Percentiles rank a stretch among this genome's conserved stretches.
Conservation (phyloP, 73 alveolate species). For the Stentor roeselii region DNA sequence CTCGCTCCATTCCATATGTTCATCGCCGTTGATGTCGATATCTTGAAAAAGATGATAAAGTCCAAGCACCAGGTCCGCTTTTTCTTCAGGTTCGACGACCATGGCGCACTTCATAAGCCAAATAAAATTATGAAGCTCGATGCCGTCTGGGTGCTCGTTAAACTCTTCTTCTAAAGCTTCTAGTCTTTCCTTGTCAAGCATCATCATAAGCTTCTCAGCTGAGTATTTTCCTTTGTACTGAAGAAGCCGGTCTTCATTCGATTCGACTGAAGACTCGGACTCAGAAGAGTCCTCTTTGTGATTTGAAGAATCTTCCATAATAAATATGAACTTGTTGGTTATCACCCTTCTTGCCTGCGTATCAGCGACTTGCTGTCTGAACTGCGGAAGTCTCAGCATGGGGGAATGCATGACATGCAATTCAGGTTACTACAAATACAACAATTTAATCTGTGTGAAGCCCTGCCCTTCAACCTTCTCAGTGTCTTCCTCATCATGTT, state of each 20-base stretch:
- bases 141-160: conserved; percentile 87
- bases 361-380: neutral
- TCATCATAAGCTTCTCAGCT: conserved; percentile 89
- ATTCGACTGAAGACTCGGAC: conserved; percentile 1
- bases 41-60: conserved; percentile 66
- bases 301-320: no score
- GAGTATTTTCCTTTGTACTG: conserved; percentile 29
- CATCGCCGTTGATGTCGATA: conserved; percentile 79
- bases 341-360: neutral
- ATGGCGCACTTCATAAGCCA: conserved; percentile 83
- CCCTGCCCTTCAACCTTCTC: neutral
- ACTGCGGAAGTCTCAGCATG: neutral
- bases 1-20: conserved; percentile 81
- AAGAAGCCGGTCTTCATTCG: neutral
- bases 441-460: neutral
- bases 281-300: conserved; percentile 15
- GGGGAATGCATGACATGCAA: neutral
- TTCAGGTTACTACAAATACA: neutral
- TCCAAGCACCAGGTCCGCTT: conserved; percentile 74
- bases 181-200: conserved; percentile 90
- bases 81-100: conserved; percentile 54
- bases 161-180: conserved; percentile 93
- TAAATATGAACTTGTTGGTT: no score
- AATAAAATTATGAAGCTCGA: conserved; percentile 69
- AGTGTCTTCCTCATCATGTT: neutral